phyloP scores from a whole-genome alignment of 371 early-diverging fungal species.

The Phascolomyces articulosus region DNA sequence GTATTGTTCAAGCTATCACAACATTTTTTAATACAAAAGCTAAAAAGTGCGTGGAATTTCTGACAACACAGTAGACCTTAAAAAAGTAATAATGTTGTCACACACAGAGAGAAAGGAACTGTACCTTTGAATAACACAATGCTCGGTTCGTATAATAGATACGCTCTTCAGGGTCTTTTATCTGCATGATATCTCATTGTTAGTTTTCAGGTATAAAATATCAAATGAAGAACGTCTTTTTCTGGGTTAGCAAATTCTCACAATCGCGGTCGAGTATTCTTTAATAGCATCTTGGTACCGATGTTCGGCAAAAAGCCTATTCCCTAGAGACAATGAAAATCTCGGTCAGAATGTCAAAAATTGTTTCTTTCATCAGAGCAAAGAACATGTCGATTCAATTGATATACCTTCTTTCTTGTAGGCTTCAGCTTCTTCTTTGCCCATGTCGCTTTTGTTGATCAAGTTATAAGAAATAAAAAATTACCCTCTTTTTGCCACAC shows the following conservation, averaged over 20 bases:
- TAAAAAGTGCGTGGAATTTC: no score
- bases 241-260: slow-evolving; percentile 18
- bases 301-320: slow-evolving; percentile 58
- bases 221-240: no score
- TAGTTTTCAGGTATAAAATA: background rate
- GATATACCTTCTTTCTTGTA: background rate
- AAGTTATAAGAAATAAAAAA: background rate
- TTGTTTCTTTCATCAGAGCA: background rate
- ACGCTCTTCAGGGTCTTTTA: slow-evolving; percentile 65
- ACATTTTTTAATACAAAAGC: background rate
- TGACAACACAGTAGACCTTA: no score
- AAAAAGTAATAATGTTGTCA: no score
- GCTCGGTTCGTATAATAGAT: slow-evolving; percentile 83
- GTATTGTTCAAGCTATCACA: slow-evolving; percentile 49
- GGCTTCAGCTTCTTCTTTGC: background rate
- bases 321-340: slow-evolving; percentile 35
- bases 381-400: background rate
- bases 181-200: slow-evolving; percentile 32
- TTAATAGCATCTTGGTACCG: slow-evolving; percentile 69
- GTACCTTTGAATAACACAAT: slow-evolving; percentile 70
- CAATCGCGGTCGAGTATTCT: slow-evolving; percentile 79
- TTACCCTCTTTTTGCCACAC: no score
- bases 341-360: background rate
- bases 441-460: background rate
- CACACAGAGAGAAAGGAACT: no score